A percentile compares a stretch with the other conserved stretches of the same genome.
Conservation (phyloP, 805 yeast genomes). For the Hanseniaspora meyeri region DNA sequence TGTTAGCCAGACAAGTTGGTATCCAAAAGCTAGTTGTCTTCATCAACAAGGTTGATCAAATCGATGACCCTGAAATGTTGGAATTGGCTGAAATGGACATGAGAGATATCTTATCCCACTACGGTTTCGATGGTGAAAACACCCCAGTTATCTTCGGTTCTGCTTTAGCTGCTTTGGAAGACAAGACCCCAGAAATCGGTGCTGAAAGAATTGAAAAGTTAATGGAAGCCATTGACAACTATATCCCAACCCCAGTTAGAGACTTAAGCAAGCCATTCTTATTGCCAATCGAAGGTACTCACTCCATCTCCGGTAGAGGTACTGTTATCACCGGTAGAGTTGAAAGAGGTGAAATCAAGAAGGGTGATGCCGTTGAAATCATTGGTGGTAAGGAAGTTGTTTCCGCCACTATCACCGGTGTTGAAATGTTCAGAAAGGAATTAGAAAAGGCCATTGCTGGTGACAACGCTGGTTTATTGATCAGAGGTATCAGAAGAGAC, state of each 20-base stretch:
- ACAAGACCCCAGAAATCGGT: conserved; percentile 81
- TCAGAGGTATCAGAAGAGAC: conserved; percentile 98
- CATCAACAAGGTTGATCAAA: conserved; percentile 94
- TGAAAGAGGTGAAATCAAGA: conserved; percentile 93
- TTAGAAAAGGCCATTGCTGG: conserved; percentile 97
- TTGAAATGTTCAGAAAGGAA: conserved; percentile 99
- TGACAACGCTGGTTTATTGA: conserved; percentile 94
- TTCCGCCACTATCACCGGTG: conserved; percentile 94
- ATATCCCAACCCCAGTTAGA: conserved; percentile 93
- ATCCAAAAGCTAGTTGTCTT: conserved; percentile 94
- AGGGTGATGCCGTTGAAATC: conserved; percentile 97
- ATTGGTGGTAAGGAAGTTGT: conserved; percentile 83
- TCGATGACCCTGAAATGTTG: conserved; percentile 97
- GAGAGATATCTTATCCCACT: conserved; percentile 84
- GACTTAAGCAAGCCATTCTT: conserved; percentile 92
- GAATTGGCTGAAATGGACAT: conserved; percentile 99
- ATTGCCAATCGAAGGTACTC: conserved; percentile 94
- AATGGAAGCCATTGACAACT: conserved; percentile 82
- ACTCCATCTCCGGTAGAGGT: conserved; percentile 99
- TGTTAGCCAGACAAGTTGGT: conserved; percentile 98
- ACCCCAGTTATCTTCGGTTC: conserved; percentile 98
- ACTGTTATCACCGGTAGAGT: conserved; percentile 98
- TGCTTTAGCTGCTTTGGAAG: conserved; percentile 92
- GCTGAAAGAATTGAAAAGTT: conserved; percentile 67
- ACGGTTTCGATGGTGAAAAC: conserved; percentile 97